Conservation (phyloP, 768 basidiomycete species). For the Termitomyces sp. region DNA sequence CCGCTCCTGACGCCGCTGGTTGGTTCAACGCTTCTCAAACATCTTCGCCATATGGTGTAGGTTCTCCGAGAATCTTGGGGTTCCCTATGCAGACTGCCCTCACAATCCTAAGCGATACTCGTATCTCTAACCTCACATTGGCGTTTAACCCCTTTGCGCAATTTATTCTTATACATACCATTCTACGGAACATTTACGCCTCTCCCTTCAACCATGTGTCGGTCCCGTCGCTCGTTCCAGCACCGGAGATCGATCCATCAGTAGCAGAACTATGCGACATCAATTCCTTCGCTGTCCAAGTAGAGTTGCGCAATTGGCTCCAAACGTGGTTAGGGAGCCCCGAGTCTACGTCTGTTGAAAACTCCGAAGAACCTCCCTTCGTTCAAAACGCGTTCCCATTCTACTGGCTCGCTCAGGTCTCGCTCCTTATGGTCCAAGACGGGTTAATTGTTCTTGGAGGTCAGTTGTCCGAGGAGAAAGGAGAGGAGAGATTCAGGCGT, state of each 20-base stretch:
- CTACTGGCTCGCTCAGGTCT: constrained; percentile 60
- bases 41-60: constrained; percentile 26
- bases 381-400: constrained; percentile 46
- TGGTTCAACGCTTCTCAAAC: constrained; percentile 41
- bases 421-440: constrained; percentile 48
- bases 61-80: constrained; percentile 28
- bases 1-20: constrained; percentile 37
- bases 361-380: constrained; percentile 30
- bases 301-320: constrained; percentile 56
- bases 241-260: neutral
- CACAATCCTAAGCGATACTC: constrained; percentile 27
- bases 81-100: constrained; percentile 34
- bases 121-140: constrained; percentile 21
- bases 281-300: constrained; percentile 33
- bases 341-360: constrained; percentile 23
- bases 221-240: neutral
- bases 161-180: constrained; percentile 41
- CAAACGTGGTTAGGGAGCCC: constrained; percentile 46
- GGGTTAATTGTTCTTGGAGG: constrained; percentile 22
- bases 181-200: constrained; percentile 37
- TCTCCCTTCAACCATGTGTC: constrained; percentile 11
- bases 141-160: constrained; percentile 36
- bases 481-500: constrained; percentile 33
- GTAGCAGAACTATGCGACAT: neutral
- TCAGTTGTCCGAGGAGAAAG: neutral